phyloP scores from a whole-genome alignment of 2,329 filamentous ascomycete species.

The Ophiostoma sp. region DNA sequence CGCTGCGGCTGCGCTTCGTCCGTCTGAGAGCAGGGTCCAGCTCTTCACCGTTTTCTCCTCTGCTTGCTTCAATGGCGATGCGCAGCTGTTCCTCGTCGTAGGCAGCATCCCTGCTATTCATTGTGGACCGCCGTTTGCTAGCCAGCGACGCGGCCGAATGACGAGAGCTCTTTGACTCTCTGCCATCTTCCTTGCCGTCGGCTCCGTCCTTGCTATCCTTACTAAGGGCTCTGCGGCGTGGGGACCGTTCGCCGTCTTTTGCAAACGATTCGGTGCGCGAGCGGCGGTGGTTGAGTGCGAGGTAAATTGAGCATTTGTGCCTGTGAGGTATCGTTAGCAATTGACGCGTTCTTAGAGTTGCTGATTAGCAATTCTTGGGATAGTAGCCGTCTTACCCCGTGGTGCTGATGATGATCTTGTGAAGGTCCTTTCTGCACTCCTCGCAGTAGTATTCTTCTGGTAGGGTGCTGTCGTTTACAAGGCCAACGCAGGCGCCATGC shows the following conservation, averaged over 20 bases:
- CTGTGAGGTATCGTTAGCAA: conserved; percentile 37
- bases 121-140: conserved; percentile 85
- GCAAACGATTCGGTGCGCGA: conserved; percentile 61
- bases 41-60: conserved; percentile 61
- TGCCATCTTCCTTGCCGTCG: conserved; percentile 19
- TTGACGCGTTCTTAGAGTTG: not conserved
- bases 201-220: conserved; percentile 47
- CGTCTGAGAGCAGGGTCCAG: conserved; percentile 54
- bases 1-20: conserved; percentile 78
- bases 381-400: conserved; percentile 62
- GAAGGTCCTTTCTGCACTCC: conserved; percentile 83
- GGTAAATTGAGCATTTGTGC: conserved; percentile 62
- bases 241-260: conserved; percentile 55
- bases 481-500: conserved; percentile 94
- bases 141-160: conserved; percentile 49
- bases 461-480: conserved; percentile 86
- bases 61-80: conserved; percentile 91
- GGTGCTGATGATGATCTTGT: conserved; percentile 71
- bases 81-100: conserved; percentile 94
- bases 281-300: conserved; percentile 53
- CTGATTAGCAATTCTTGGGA: too few relatives aligned
- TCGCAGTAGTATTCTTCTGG: conserved; percentile 99
- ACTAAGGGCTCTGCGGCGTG: conserved; percentile 49
- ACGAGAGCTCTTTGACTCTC: conserved; percentile 37
- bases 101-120: conserved; percentile 92